These are phyloP conservation scores for Uromyces viciae-fabae DNA, from an alignment of 1,284 basidiomycete genomes.

Conservation along the genomic window DNA sequence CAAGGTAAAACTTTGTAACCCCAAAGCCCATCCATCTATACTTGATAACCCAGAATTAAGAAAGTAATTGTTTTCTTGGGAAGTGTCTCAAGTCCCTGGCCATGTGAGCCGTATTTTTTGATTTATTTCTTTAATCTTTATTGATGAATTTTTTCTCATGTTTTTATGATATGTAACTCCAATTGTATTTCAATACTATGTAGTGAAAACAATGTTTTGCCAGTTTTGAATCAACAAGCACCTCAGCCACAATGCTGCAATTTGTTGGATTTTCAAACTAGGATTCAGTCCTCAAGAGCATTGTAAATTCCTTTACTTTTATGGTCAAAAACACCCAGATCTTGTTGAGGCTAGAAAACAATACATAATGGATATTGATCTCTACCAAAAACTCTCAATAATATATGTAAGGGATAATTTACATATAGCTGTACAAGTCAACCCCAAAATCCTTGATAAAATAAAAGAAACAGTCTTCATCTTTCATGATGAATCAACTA, in stretches of 20 bases:
- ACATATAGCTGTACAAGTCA: background rate
- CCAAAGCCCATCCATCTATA: no score
- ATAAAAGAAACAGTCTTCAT: slow-evolving; percentile 2
- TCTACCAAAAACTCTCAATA: background rate
- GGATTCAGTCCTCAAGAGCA: background rate
- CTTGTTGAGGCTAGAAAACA: background rate
- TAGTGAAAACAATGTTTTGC: background rate
- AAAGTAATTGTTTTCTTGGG: no score
- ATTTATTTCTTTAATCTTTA: no score
- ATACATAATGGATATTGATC: background rate
- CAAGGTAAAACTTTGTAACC: no score
- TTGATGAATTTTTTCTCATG: no score
- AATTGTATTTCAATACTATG: background rate
- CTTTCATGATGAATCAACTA: slow-evolving; percentile 7
- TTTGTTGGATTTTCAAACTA: slow-evolving; percentile 7
- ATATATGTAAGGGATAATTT: slow-evolving; percentile 5
- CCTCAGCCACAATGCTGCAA: background rate
- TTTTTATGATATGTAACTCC: background rate
- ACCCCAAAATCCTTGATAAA: background rate
- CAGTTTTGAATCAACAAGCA: background rate
- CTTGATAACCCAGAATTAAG: no score
- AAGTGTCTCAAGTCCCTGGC: no score
- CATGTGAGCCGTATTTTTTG: no score
- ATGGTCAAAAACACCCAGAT: background rate
- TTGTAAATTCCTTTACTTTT: background rate